Conservation (phyloP, 2,329 filamentous ascomycete genomes). For the Corniculantispora saksenae region DNA sequence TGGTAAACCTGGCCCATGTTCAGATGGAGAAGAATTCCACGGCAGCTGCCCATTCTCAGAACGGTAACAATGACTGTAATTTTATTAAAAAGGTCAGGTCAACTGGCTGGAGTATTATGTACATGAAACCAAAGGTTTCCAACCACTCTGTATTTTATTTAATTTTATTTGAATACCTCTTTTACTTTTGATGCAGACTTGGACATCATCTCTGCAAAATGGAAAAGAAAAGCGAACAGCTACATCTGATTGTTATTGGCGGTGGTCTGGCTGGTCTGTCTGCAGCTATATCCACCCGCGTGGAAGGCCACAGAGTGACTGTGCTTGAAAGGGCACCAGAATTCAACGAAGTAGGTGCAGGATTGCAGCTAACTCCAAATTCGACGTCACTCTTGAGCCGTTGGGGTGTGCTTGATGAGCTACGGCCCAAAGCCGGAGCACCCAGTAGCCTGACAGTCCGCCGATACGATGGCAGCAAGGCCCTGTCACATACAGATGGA, state of each 20-base stretch:
- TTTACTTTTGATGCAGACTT: background rate
- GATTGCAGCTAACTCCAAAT: constrained; percentile 55
- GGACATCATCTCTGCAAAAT: background rate
- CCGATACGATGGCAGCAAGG: constrained; percentile 54
- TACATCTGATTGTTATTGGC: background rate
- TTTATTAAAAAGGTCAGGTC: too few species aligned
- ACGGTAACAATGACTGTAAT: too few species aligned
- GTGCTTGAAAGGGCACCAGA: background rate
- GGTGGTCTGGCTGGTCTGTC: background rate
- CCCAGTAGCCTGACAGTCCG: constrained; percentile 53
- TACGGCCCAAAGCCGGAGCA: constrained; percentile 41
- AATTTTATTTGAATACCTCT: too few species aligned
- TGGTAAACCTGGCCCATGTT: background rate
- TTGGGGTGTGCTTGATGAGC: constrained; percentile 49
- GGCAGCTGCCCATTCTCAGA: too few species aligned
- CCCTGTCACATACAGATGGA: constrained; percentile 42
- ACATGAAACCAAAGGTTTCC: background rate
- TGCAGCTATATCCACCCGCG: background rate
- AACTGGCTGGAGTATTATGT: too few species aligned
- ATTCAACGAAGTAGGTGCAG: constrained; percentile 47
- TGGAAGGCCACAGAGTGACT: background rate
- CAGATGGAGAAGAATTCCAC: background rate
- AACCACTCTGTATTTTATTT: background rate
- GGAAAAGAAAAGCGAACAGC: background rate
- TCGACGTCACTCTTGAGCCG: constrained; percentile 49